phyloP scores from a whole-genome alignment of 345 rosid genomes.

The Acer saccharum region DNA sequence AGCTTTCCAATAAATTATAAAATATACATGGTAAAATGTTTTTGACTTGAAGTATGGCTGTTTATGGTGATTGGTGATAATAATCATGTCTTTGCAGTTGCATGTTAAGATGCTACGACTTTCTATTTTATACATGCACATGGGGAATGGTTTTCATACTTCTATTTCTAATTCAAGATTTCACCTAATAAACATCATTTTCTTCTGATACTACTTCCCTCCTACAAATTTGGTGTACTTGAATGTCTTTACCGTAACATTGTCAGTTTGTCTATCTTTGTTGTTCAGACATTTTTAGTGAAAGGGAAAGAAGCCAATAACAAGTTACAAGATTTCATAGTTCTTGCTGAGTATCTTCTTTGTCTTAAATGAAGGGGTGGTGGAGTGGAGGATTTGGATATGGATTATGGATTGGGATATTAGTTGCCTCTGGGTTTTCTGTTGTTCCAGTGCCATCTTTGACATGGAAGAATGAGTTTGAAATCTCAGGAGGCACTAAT shows the following conservation, averaged over 20 bases:
- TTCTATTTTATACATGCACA: background rate
- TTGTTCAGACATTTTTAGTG: constrained; percentile 3
- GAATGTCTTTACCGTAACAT: background rate
- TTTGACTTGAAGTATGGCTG: background rate
- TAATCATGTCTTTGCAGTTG: background rate
- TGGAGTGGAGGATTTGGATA: constrained; percentile 91
- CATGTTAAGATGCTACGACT: background rate
- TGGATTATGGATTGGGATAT: constrained; percentile 88
- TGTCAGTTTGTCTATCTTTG: background rate
- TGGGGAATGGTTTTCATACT: background rate
- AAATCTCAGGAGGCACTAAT: constrained; percentile 50
- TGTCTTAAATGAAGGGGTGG: constrained; percentile 68
- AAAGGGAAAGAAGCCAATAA: background rate
- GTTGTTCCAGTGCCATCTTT: constrained; percentile 80
- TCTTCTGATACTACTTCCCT: background rate
- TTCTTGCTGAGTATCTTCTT: constrained; percentile 22
- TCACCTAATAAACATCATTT: background rate
- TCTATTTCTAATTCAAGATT: background rate
- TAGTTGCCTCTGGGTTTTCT: constrained; percentile 84
- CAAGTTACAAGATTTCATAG: background rate
- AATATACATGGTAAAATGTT: background rate
- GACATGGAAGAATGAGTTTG: constrained; percentile 70
- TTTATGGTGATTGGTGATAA: background rate
- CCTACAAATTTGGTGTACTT: background rate
- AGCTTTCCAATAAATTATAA: background rate